Evolutionary conservation across 495 filamentous ascomycete species (phyloP), one percentile per base, ranked within the genome.

Genomic region (Physcia stellaris): DNA sequence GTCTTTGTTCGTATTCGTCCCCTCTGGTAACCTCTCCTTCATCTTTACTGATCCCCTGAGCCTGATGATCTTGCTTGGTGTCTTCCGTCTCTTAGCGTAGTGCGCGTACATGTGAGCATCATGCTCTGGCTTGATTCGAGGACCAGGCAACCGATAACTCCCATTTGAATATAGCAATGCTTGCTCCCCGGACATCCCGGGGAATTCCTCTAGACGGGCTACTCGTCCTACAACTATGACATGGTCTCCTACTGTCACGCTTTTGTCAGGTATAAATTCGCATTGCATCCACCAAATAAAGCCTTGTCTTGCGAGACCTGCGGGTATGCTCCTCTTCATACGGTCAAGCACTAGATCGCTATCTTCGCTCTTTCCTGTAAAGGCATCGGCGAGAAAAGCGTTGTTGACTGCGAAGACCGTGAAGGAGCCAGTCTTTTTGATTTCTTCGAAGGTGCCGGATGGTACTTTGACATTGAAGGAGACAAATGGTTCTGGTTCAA

Each of bases 401-500:
- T 58, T 6, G 53, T 61, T 4, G 41, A 52, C 23, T 37, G 41
- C 11, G 39, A 40, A 9, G 55, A 58, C 22, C 53, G 21, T 47
- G 47, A 71, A 70, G 1, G 56, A 49, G 3, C 51, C 41, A 0
- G 60, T 73, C 5, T 53, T 43, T 24, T 62, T 48, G 3, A 93
- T 64, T 0, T 81, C 79, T 41, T 66, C 61, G 24, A 77, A 59
- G 2, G 82, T 93, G n/a, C 70, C 69, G 22, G 79, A 84, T 7
- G 84, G 83, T 4, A 68, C 60, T 17, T 67, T 68, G 41, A 93
- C 68, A 48, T 93, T 93, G 70, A 93, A 87, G 24, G 77, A 77
- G 24, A 90, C 67, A 19, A 79, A 64, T 0, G 85, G 83, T 3
- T 60, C 47, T 0, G 83, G 83, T 10, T 50, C 41, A 1, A 90